phyloP scores from a whole-genome alignment of 495 filamentous ascomycete genomes.

The Penicillium coffeae region DNA sequence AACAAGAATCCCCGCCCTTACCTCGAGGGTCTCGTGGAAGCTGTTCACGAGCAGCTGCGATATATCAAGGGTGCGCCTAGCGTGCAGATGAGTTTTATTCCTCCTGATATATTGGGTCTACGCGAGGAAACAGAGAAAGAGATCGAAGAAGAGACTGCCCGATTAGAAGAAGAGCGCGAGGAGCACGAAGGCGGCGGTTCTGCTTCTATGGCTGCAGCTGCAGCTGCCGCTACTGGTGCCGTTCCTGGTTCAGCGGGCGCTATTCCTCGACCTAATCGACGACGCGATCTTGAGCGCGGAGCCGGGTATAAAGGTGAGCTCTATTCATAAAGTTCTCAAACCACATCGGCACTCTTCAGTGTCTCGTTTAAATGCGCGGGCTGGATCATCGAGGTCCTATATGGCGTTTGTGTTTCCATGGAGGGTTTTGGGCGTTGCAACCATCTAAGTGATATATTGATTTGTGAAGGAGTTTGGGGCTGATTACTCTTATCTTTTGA shows the following conservation, averaged over 20 bases:
- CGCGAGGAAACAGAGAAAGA: conserved; percentile 77
- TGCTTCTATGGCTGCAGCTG: conserved; percentile 6
- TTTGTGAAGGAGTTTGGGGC: not conserved
- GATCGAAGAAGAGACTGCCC: conserved; percentile 65
- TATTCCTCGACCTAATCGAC: conserved; percentile 26
- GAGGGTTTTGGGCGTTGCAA: conserved; percentile 7
- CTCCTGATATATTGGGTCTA: conserved; percentile 68
- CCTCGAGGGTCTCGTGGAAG: conserved; percentile 65
- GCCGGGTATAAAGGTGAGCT: conserved; percentile 40
- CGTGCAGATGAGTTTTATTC: conserved; percentile 78
- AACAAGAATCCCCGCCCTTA: conserved; percentile 79
- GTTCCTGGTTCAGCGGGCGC: conserved; percentile 21
- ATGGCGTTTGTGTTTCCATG: conserved; percentile 6
- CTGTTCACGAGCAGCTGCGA: conserved; percentile 78
- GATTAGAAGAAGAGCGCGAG: conserved; percentile 51
- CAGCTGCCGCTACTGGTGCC: not conserved
- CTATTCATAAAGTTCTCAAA: conserved; percentile 22
- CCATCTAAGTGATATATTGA: not conserved
- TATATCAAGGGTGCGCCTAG: conserved; percentile 83
- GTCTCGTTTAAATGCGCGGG: not conserved
- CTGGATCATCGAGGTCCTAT: not conserved
- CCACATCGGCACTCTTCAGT: not conserved
- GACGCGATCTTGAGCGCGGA: conserved; percentile 41
- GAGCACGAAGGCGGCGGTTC: conserved; percentile 35
- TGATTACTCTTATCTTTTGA: not conserved